Evolutionary conservation across 345 rosid species (phyloP).

Genomic region (Dipteronia sinensis): DNA sequence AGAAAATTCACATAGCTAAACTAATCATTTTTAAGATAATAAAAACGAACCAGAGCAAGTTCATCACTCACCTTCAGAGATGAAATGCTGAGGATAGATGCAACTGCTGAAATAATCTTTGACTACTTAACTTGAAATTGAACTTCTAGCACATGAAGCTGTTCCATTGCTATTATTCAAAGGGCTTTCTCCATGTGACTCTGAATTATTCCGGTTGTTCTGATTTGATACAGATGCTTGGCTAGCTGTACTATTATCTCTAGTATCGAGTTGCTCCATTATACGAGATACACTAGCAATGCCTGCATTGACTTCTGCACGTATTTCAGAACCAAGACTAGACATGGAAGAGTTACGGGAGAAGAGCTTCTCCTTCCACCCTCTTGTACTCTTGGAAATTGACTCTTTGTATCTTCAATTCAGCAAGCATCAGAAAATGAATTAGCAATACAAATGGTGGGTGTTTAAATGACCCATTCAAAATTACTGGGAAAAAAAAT

Average conservation of each 20-base stretch:
- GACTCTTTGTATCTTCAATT: slow-evolving; percentile 61
- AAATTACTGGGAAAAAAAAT: neutral
- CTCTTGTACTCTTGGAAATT: slow-evolving; percentile 64
- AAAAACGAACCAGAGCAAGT: neutral
- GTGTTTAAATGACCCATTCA: neutral
- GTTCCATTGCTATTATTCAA: slow-evolving; percentile 30
- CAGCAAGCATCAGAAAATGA: slow-evolving; percentile 4
- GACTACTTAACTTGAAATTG: slow-evolving; percentile 36
- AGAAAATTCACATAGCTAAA: neutral
- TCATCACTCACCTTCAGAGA: slow-evolving; percentile 43
- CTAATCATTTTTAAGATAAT: neutral
- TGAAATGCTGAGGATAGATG: slow-evolving; percentile 52
- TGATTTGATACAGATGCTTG: slow-evolving; percentile 35
- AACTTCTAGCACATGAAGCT: slow-evolving; percentile 34
- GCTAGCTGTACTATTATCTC: slow-evolving; percentile 36
- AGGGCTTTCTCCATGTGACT: slow-evolving; percentile 25
- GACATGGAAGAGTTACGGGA: slow-evolving; percentile 51
- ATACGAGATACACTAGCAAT: slow-evolving; percentile 46
- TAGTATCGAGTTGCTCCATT: slow-evolving; percentile 48
- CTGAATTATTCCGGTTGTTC: slow-evolving; percentile 30
- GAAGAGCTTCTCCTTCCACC: slow-evolving; percentile 71
- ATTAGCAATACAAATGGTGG: neutral
- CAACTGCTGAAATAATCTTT: slow-evolving; percentile 23
- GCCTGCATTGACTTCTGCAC: slow-evolving; percentile 57
- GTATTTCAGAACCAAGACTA: slow-evolving; percentile 49